Percentiles rank a stretch among this genome's conserved stretches.
phyloP scores from a whole-genome alignment of 768 basidiomycete species.

The Daedalea quercina region DNA sequence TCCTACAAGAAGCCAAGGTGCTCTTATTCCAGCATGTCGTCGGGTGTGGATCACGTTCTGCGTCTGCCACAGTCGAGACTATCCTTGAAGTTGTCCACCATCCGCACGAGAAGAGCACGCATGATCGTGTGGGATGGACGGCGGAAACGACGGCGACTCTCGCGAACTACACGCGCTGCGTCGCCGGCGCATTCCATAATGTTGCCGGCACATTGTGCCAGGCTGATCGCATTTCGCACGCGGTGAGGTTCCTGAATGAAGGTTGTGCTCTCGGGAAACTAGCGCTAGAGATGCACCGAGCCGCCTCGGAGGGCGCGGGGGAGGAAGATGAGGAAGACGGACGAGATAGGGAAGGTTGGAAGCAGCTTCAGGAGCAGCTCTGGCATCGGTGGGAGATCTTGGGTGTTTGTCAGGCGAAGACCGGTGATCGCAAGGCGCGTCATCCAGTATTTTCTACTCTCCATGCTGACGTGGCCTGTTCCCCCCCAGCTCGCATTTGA shows the following conservation, averaged over 20 bases:
- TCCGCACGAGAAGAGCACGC: not conserved
- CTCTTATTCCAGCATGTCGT: conserved; percentile 15
- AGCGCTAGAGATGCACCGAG: conserved; percentile 24
- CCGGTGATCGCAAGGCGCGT: conserved; percentile 68
- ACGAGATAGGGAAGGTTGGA: conserved; percentile 39
- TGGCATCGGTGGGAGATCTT: conserved; percentile 76
- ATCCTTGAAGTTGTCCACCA: not conserved
- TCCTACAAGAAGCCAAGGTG: conserved; percentile 37
- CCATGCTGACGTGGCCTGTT: not conserved
- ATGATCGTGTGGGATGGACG: not conserved
- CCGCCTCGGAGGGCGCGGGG: conserved; percentile 6
- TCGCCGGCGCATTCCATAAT: conserved; percentile 68
- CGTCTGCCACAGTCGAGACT: not conserved
- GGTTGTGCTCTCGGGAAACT: conserved; percentile 49
- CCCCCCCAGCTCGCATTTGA: conserved; percentile 50
- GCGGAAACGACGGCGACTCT: conserved; percentile 1
- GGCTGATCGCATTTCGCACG: conserved; percentile 49
- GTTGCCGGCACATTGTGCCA: conserved; percentile 67
- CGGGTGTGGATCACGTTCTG: not conserved
- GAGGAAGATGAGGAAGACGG: conserved; percentile 11
- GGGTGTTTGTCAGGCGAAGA: conserved; percentile 71
- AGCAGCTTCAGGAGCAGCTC: conserved; percentile 55
- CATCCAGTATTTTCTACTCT: not conserved
- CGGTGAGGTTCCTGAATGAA: conserved; percentile 59
- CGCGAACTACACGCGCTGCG: conserved; percentile 58